A percentile compares a stretch with the other conserved stretches of the same genome.
phyloP scores from a whole-genome alignment of 129 eudicot genomes.

The Sambucus nigra region DNA sequence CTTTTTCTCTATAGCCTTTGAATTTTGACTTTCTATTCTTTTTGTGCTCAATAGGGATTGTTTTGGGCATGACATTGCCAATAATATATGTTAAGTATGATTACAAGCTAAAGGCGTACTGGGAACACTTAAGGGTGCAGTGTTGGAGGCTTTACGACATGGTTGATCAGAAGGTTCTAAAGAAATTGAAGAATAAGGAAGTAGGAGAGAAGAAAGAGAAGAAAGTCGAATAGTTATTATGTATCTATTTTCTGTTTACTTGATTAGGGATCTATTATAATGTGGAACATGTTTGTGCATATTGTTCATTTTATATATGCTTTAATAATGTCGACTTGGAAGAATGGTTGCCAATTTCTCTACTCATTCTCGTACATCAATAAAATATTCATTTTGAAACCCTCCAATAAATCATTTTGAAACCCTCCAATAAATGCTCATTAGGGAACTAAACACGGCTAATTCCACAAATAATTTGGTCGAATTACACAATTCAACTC shows the following conservation, averaged over 20 bases:
- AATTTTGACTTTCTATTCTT: background rate
- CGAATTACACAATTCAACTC: too few species aligned
- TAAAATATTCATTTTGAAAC: too few species aligned
- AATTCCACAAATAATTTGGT: too few species aligned
- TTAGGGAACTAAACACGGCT: too few species aligned
- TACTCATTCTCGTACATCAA: too few species aligned
- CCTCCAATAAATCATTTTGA: too few species aligned
- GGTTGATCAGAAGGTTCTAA: slow-evolving; percentile 37
- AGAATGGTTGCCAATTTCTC: background rate
- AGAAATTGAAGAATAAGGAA: slow-evolving; percentile 22
- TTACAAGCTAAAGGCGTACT: slow-evolving; percentile 34
- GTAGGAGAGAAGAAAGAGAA: slow-evolving; percentile 31
- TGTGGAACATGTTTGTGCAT: background rate
- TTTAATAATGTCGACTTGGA: background rate
- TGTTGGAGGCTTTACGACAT: slow-evolving; percentile 23
- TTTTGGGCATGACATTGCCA: slow-evolving; percentile 43
- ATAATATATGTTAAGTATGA: slow-evolving; percentile 38
- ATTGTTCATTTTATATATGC: background rate
- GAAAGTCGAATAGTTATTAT: slow-evolving; percentile 32
- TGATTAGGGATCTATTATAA: too few species aligned
- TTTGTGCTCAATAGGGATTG: slow-evolving; percentile 28
- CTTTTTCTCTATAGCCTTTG: background rate
- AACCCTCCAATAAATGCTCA: too few species aligned
- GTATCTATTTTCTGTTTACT: background rate
- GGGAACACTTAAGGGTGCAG: slow-evolving; percentile 31